These are phyloP conservation scores for Phytopythium montanum DNA, from an alignment of 352 stramenopile genomes.

Conservation along the genomic window DNA sequence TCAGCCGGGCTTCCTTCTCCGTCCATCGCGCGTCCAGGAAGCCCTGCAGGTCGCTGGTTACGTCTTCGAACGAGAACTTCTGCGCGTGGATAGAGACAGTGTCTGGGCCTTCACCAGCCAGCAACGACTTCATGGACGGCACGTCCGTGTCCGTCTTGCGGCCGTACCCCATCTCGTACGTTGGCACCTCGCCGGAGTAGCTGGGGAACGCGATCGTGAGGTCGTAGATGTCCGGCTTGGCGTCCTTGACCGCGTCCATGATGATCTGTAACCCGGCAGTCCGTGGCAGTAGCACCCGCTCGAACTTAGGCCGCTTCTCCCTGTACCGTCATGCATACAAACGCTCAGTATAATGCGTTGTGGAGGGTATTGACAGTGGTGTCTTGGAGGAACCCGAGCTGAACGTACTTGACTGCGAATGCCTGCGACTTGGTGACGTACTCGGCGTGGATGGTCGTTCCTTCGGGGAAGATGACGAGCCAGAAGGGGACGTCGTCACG, in stretches of 20 bases:
- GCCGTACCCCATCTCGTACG: conserved; percentile 86
- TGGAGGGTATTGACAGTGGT: too few species aligned
- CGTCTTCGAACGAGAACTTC: conserved; percentile 67
- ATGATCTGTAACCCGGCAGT: conserved; percentile 93
- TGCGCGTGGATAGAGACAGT: conserved; percentile 53
- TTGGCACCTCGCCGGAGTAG: conserved; percentile 85
- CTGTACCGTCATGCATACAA: conserved; percentile 9
- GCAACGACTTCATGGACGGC: conserved; percentile 76
- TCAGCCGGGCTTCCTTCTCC: conserved; percentile 72
- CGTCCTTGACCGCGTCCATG: conserved; percentile 81
- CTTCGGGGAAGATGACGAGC: conserved; percentile 90
- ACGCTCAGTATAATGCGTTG: too few species aligned
- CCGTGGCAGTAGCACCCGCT: conserved; percentile 89
- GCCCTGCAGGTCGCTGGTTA: conserved; percentile 36
- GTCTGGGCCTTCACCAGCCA: conserved; percentile 48
- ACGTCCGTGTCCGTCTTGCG: conserved; percentile 79
- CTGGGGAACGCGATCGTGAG: conserved; percentile 87
- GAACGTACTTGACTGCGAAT: conserved; percentile 83
- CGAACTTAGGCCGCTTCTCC: conserved; percentile 78
- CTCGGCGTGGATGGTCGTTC: conserved; percentile 88
- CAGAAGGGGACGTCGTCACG: conserved; percentile 84
- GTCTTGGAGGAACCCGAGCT: neutral
- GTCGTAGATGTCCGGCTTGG: conserved; percentile 92
- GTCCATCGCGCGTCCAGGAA: conserved; percentile 73
- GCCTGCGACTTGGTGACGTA: conserved; percentile 87